These are phyloP conservation scores for Oxytropis ochrocephala DNA, from an alignment of 306 rosid species.

Conservation along the genomic window DNA sequence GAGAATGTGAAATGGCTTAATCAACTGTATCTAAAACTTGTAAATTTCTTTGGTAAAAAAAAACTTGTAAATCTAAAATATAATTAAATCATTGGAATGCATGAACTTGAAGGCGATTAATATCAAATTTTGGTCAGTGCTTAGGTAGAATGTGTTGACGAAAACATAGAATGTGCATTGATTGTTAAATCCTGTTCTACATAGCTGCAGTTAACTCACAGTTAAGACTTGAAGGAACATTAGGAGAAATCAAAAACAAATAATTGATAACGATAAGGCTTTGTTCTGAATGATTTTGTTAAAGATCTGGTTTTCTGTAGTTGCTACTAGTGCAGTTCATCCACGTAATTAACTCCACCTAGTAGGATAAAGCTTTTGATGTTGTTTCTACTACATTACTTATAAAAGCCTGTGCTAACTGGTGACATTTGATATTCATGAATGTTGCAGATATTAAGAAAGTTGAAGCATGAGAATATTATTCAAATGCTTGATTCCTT, in stretches of 20 bases:
- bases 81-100: neutral
- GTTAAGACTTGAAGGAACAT: neutral
- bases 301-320: neutral
- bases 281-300: neutral
- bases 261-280: neutral
- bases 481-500: constrained; percentile 98
- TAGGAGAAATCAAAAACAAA: neutral
- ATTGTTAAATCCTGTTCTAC: neutral
- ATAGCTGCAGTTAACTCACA: neutral
- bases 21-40: neutral
- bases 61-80: neutral
- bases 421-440: neutral
- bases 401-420: neutral
- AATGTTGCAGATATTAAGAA: constrained; percentile 73
- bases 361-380: neutral
- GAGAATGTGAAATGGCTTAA: neutral
- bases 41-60: too few relatives aligned
- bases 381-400: neutral
- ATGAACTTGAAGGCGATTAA: neutral
- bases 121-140: neutral
- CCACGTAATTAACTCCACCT: neutral
- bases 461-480: constrained; percentile 90
- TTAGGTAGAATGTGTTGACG: neutral
- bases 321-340: neutral
- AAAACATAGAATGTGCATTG: neutral